These are phyloP conservation scores for Hemisphaericaspora xylanilytica DNA, from an alignment of 1,139 yeast genomes.

Conservation along the genomic window DNA sequence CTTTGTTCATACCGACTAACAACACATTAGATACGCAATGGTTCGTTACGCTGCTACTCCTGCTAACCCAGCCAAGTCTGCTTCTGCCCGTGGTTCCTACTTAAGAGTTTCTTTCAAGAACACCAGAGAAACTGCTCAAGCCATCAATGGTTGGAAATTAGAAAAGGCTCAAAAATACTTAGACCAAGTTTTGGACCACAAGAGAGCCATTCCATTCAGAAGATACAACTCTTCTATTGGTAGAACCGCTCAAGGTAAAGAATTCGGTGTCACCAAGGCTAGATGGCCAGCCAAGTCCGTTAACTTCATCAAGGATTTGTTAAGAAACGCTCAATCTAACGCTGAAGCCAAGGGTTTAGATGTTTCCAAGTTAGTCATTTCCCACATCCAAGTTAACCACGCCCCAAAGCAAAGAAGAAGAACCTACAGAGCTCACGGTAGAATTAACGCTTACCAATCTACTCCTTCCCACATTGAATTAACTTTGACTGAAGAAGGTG, in stretches of 20 bases:
- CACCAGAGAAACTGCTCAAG: constrained; percentile 99
- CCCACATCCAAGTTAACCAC: constrained; percentile 99
- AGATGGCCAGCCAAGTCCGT: constrained; percentile 99
- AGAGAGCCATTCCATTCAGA: constrained; percentile 99
- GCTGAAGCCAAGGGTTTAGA: constrained; percentile 99
- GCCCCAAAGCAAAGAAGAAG: constrained; percentile 99
- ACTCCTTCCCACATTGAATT: constrained; percentile 99
- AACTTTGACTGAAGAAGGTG: constrained; percentile 93
- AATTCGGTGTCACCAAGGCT: constrained; percentile 99
- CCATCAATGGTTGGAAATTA: constrained; percentile 97
- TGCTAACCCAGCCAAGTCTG: constrained; percentile 99
- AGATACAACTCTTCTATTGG: constrained; percentile 96
- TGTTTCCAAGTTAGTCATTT: constrained; percentile 85
- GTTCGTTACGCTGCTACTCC: constrained; percentile 97
- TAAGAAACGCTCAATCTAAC: constrained; percentile 97
- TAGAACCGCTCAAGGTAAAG: constrained; percentile 99
- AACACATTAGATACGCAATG: constrained; percentile 25
- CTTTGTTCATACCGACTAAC: constrained; percentile 3
- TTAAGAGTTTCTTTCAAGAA: constrained; percentile 99
- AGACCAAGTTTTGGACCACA: constrained; percentile 94
- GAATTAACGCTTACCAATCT: constrained; percentile 98
- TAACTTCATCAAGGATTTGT: constrained; percentile 89
- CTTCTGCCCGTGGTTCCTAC: constrained; percentile 99
- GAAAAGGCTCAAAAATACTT: constrained; percentile 95
- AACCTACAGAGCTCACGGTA: constrained; percentile 99